phyloP scores from a whole-genome alignment of 768 basidiomycete species.

The Pholiota microspora region DNA sequence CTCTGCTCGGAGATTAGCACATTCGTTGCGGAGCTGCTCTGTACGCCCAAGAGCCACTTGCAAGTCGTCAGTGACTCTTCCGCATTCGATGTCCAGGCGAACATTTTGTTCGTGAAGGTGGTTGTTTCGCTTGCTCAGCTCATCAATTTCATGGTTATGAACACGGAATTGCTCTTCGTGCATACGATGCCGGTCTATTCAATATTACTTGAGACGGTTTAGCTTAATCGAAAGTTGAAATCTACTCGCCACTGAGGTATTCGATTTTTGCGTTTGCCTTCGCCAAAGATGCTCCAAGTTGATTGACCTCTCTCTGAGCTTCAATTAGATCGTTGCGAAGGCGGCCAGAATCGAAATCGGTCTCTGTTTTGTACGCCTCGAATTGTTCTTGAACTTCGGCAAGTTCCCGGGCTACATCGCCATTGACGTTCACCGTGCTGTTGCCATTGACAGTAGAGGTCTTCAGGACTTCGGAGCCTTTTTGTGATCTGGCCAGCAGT shows the following conservation, averaged over 20 bases:
- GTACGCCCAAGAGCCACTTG: conserved; percentile 54
- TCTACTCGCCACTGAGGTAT: conserved; percentile 63
- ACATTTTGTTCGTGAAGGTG: conserved; percentile 73
- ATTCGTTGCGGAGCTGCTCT: conserved; percentile 83
- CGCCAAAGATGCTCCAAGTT: conserved; percentile 65
- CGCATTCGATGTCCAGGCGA: conserved; percentile 72
- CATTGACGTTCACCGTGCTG: conserved; percentile 11
- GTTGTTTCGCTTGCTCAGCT: conserved; percentile 64
- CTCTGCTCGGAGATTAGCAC: conserved; percentile 87
- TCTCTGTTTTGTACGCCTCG: conserved; percentile 77
- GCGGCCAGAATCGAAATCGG: conserved; percentile 70
- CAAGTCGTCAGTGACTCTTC: conserved; percentile 66
- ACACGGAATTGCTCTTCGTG: conserved; percentile 65
- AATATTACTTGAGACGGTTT: too few relatives aligned
- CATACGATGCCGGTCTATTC: conserved; percentile 66
- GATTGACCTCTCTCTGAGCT: conserved; percentile 68
- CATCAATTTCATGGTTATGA: conserved; percentile 64
- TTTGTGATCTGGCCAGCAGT: conserved; percentile 62
- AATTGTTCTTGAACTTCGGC: conserved; percentile 77
- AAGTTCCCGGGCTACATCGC: conserved; percentile 56
- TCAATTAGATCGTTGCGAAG: conserved; percentile 67
- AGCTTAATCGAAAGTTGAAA: too few relatives aligned
- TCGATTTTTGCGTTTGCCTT: conserved; percentile 85
- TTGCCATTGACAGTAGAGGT: conserved; percentile 16
- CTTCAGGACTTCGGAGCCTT: conserved; percentile 15